Evolutionary conservation across 2,329 filamentous ascomycete species (phyloP).

Genomic region (Curvularia sp.): DNA sequence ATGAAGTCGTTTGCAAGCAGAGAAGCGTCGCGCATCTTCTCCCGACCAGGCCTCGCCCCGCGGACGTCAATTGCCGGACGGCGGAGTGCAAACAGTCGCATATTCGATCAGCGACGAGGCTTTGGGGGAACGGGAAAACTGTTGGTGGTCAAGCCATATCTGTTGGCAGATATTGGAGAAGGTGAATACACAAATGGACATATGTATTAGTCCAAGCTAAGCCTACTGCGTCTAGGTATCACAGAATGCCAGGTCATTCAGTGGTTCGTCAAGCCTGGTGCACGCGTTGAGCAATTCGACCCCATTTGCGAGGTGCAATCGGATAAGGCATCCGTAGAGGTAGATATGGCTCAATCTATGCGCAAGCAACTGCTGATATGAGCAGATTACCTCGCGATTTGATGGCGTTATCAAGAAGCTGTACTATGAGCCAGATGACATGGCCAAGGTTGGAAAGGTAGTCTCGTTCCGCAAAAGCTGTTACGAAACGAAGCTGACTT

Average conservation of each 20-base stretch:
- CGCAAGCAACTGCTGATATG: slow-evolving; percentile 17
- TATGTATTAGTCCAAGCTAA: not conserved
- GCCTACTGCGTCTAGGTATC: slow-evolving; percentile 68
- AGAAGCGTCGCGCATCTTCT: slow-evolving; percentile 41
- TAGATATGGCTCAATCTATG: slow-evolving; percentile 30
- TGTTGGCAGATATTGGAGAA: slow-evolving; percentile 87
- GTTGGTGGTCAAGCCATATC: slow-evolving; percentile 74
- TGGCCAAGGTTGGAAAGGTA: slow-evolving; percentile 87
- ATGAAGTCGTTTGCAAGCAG: slow-evolving; percentile 44
- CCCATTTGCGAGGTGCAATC: slow-evolving; percentile 98
- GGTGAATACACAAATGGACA: slow-evolving; percentile 57
- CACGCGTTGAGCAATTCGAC: slow-evolving; percentile 96
- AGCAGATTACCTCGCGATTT: slow-evolving; percentile 91
- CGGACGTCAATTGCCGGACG: slow-evolving; percentile 34
- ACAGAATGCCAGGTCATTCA: slow-evolving; percentile 99
- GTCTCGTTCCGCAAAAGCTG: not conserved
- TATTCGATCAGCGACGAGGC: slow-evolving; percentile 44
- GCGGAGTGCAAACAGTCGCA: slow-evolving; percentile 28
- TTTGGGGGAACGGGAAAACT: slow-evolving; percentile 46
- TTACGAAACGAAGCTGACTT: slow-evolving; percentile 22
- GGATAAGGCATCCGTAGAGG: slow-evolving; percentile 81
- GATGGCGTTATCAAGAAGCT: slow-evolving; percentile 95
- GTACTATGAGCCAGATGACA: slow-evolving; percentile 93
- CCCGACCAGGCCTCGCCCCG: slow-evolving; percentile 28
- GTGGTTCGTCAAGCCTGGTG: slow-evolving; percentile 98